These are phyloP conservation scores for Durusdinium trenchii DNA, from an alignment of 73 alveolate genomes.

Conservation along the genomic window DNA sequence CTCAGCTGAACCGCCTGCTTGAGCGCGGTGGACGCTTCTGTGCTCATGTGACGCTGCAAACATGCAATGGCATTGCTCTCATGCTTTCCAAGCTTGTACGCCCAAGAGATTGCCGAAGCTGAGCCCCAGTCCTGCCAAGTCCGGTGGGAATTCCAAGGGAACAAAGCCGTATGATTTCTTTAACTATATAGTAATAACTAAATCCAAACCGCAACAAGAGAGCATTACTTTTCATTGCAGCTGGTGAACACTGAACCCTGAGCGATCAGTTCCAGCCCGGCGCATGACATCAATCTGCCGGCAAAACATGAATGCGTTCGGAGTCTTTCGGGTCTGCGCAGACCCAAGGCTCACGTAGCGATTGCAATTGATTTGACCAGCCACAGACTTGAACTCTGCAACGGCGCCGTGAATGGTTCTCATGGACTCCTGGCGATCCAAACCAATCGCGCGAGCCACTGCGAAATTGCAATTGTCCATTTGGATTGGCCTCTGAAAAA, in stretches of 20 bases:
- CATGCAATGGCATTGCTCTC: background rate
- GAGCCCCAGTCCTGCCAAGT: slow-evolving; percentile 34
- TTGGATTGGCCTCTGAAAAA: no score
- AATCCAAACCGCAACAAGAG: no score
- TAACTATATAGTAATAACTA: no score
- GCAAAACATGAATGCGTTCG: background rate
- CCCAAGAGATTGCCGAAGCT: background rate
- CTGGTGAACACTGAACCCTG: no score
- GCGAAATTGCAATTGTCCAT: no score
- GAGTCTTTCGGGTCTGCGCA: background rate
- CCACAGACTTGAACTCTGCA: background rate
- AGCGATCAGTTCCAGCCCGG: background rate
- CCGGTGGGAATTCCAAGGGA: no score
- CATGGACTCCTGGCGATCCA: background rate
- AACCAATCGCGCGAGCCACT: no score
- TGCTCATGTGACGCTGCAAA: background rate
- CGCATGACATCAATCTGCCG: background rate
- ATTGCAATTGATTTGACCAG: background rate
- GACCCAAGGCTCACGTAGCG: background rate
- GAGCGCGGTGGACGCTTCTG: background rate
- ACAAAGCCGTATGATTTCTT: no score
- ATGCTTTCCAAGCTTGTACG: background rate
- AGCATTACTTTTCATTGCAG: no score
- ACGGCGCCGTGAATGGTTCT: background rate
- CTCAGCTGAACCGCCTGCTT: background rate